A percentile compares a stretch with the other conserved stretches of the same genome.
Conservation (phyloP, 2,329 filamentous ascomycete species). For the Penicillium sp. region DNA sequence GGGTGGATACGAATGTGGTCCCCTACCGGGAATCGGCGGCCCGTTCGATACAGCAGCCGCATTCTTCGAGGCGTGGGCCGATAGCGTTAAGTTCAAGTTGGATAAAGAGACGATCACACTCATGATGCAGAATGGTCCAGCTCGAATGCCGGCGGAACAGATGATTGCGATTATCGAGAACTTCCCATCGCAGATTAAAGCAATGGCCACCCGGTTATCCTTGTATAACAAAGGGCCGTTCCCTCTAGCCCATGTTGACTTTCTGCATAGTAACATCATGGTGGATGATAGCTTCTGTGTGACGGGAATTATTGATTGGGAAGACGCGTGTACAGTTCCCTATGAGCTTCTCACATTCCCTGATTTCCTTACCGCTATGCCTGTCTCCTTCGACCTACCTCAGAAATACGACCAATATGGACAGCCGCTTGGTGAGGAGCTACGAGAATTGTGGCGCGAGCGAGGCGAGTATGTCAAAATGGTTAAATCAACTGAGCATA, state of each 20-base stretch:
- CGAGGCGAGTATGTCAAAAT: slow-evolving; percentile 8
- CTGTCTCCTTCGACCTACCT: slow-evolving; percentile 13
- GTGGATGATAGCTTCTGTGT: slow-evolving; percentile 13
- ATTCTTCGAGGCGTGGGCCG: slow-evolving; percentile 20
- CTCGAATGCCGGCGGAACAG: neutral
- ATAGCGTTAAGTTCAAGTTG: slow-evolving; percentile 8
- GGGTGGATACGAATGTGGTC: slow-evolving; percentile 14
- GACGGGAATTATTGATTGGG: slow-evolving; percentile 16
- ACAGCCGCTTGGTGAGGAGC: neutral
- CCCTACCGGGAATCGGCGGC: slow-evolving; percentile 15
- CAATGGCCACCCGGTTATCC: slow-evolving; percentile 3
- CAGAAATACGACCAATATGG: slow-evolving; percentile 7
- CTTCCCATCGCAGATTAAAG: slow-evolving; percentile 5
- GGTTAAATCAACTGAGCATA: neutral
- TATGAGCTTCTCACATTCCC: slow-evolving; percentile 11
- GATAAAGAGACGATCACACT: slow-evolving; percentile 7
- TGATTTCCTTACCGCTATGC: slow-evolving; percentile 8
- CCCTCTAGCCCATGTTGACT: slow-evolving; percentile 13
- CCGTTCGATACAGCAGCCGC: slow-evolving; percentile 19
- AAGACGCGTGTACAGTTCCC: slow-evolving; percentile 13
- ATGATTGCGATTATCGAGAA: slow-evolving; percentile 2
- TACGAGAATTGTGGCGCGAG: slow-evolving; percentile 5
- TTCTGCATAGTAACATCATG: slow-evolving; percentile 20
- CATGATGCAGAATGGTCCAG: neutral
- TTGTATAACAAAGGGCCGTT: slow-evolving; percentile 10